Evolutionary conservation across 1,284 basidiomycete genomes (phyloP), one percentile per base, ranked within the genome.

Genomic region (Apiotrichum siamense): DNA sequence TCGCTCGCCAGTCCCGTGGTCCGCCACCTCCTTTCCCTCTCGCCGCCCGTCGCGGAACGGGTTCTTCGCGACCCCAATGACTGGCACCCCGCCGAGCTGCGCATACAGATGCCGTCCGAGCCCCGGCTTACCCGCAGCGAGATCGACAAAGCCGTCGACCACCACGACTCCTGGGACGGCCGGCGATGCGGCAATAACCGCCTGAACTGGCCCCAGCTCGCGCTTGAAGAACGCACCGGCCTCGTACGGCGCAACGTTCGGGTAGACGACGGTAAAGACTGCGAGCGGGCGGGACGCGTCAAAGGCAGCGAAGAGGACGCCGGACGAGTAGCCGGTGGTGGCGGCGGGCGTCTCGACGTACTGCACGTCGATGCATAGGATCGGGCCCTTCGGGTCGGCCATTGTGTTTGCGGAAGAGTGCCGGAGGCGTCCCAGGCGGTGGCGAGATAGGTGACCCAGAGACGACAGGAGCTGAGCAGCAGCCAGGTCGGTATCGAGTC

Each of bases 21-120:
- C 9, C 3, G 17, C 25, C 25, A 1, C 10, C 27, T 5, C 13
- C 26, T 13, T 13, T 11, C 9, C 26, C 12, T 40, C 45, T 3
- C 29, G 7, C 2, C 32, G 17, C 4, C 26, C 27, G 2, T n/a
- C 17, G 10, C 37, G 37, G 32, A 48, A 48, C 18, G 46, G 46
- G n/a, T 41, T 48, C 38, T 48, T 48, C 7, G 46, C 46, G 13
- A 48, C 46, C 20, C 46, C 46, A 10, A 48, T 35, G 11, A 48
- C 32, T 4, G 31, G 31, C 4, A 35, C 24, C 7, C 38, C 31
- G 3, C 38, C 24, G 4, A 35, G 24, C 3, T 33, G 17, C 6
- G 40, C 46, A 31, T 18, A 48, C 23, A 48, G 46, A 7, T 40
- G 38, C 15, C 39, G 29, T 3, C 46, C 46, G 3, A 48, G 37